Evolutionary conservation across 805 yeast genomes (phyloP).

Genomic region (Barnettozyma californica): DNA sequence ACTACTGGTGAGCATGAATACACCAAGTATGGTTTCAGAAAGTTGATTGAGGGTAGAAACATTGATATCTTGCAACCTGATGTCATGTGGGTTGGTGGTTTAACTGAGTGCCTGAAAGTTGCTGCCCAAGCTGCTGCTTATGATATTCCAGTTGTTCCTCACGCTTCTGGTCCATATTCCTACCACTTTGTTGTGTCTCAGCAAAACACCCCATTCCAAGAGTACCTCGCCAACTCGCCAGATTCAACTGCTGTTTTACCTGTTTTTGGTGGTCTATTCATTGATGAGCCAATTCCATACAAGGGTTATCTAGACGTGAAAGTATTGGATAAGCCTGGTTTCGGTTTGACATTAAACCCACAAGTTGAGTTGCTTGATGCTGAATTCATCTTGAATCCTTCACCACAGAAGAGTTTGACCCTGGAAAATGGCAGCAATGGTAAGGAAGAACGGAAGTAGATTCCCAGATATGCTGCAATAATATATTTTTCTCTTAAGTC

Average conservation of each 20-base stretch:
- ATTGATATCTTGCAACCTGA: conserved; percentile 46
- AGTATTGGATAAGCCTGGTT: conserved; percentile 43
- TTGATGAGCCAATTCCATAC: conserved; percentile 43
- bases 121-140: conserved; percentile 19
- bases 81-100: conserved; percentile 50
- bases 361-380: conserved; percentile 36
- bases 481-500: too few relatives aligned
- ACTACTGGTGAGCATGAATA: conserved; percentile 36
- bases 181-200: conserved; percentile 46
- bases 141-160: conserved; percentile 49
- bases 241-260: conserved; percentile 40
- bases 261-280: conserved; percentile 42
- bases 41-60: conserved; percentile 44
- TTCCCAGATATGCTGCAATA: too few relatives aligned
- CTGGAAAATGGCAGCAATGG: not conserved
- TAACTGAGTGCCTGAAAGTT: conserved; percentile 29
- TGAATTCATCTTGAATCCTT: conserved; percentile 33
- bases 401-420: conserved; percentile 34
- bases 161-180: conserved; percentile 49
- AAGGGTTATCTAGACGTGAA: conserved; percentile 37
- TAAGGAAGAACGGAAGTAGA: not conserved
- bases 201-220: conserved; percentile 48
- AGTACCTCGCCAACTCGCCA: conserved; percentile 45
- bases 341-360: conserved; percentile 44
- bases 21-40: conserved; percentile 45